phyloP scores from a whole-genome alignment of 2,329 filamentous ascomycete genomes.

The Phialemonium atrogriseum region DNA sequence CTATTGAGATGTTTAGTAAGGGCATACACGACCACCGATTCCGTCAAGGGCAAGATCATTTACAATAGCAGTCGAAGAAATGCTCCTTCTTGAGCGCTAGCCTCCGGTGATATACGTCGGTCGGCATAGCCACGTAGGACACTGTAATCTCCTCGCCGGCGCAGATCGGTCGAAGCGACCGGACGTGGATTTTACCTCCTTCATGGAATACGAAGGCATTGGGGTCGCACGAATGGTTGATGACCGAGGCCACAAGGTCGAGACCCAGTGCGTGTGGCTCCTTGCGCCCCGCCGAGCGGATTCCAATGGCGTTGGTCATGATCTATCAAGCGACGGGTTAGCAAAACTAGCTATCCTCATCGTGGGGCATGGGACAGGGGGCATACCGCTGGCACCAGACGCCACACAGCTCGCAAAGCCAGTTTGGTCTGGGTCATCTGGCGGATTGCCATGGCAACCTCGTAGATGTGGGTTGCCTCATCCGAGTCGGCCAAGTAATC shows the following conservation, averaged over 20 bases:
- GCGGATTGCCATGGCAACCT: constrained; percentile 7
- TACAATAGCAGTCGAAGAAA: constrained; percentile 21
- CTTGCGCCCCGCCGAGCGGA: constrained; percentile 13
- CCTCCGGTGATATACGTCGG: constrained; percentile 15
- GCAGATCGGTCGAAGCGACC: constrained; percentile 19
- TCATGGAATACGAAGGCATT: constrained; percentile 25
- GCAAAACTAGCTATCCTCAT: not conserved
- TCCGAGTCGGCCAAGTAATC: constrained; percentile 10
- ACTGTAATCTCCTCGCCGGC: constrained; percentile 26
- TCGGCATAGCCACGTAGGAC: constrained; percentile 18
- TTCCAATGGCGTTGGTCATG: constrained; percentile 15
- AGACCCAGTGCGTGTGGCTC: constrained; percentile 17
- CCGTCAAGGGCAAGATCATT: constrained; percentile 2
- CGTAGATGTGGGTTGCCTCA: constrained; percentile 5
- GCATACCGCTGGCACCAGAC: constrained; percentile 13
- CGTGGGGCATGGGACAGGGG: not conserved
- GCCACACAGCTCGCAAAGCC: constrained; percentile 8
- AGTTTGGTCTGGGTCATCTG: constrained; percentile 8
- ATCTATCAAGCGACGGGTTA: constrained; percentile 11
- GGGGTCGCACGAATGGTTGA: constrained; percentile 28
- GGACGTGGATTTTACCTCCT: constrained; percentile 19
- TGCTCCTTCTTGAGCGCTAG: constrained; percentile 13
- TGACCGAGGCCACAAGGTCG: constrained; percentile 20
- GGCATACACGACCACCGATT: not conserved
- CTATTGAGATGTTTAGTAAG: constrained; percentile 5